Conservation (phyloP, 2,329 filamentous ascomycete species). For the Monilinia fructigena region DNA sequence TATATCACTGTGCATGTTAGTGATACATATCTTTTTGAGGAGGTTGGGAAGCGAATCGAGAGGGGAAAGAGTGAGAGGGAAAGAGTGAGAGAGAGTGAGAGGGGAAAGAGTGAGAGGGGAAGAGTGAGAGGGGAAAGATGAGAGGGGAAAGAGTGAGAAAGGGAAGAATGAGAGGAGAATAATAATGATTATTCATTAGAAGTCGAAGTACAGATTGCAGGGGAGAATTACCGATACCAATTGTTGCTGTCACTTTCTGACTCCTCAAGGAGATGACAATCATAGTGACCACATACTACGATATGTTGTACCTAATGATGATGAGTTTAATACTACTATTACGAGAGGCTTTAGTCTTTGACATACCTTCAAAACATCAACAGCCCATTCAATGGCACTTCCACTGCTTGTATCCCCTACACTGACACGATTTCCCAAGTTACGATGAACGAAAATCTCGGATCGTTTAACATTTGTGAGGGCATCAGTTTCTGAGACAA, state of each 20-base stretch:
- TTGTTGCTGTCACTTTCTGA: slow-evolving; percentile 48
- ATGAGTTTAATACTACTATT: neutral
- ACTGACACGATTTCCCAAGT: slow-evolving; percentile 66
- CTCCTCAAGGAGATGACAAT: slow-evolving; percentile 52
- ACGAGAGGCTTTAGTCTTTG: neutral
- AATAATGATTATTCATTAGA: neutral
- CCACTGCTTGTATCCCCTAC: slow-evolving; percentile 58
- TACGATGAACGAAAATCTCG: slow-evolving; percentile 69
- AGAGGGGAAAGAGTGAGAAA: no score
- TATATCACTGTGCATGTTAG: slow-evolving; percentile 28
- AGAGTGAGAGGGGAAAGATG: no score
- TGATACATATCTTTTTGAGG: neutral
- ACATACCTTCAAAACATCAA: slow-evolving; percentile 57
- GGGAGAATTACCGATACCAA: slow-evolving; percentile 47
- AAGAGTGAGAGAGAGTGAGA: no score
- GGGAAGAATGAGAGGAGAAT: no score
- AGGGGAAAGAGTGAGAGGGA: no score
- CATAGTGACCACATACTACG: slow-evolving; percentile 55
- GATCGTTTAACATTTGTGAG: slow-evolving; percentile 57
- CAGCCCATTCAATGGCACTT: slow-evolving; percentile 63
- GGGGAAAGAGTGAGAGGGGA: no score
- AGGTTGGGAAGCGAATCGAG: neutral
- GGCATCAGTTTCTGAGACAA: slow-evolving; percentile 63
- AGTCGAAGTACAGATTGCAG: no score
- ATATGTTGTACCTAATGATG: slow-evolving; percentile 51